Base-by-base conservation (phyloP, 768 basidiomycete species). In the Rossbeevera mucosa region DNA sequence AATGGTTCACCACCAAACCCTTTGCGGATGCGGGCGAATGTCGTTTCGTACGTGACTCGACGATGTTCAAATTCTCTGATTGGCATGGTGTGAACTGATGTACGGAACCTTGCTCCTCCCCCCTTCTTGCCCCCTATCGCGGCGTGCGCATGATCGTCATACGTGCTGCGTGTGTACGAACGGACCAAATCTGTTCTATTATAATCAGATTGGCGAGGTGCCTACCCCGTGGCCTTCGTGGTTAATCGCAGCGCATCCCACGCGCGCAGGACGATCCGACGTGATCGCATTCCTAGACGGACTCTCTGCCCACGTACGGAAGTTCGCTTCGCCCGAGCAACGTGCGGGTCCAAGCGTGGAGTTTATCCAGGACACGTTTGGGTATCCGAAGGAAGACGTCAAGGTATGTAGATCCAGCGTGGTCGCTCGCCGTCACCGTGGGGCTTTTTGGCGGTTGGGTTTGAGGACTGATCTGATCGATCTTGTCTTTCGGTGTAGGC, bases 151-250 rank as follows among this genome's bases (percentile, higher is more conserved):
- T n/a, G 8, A 11, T 6, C 36, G 18, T 8, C 18, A 18, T 38
- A 38, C 36, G 36, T 18, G 36, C n/a, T 42, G 41, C 18, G 22
- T 21, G 8, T 41, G n/a, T 21, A 21, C 21, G 20, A 12, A 41
- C 12, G 40, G 12, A 21, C 12, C 41, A 21, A 6, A 3, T 14
- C 41, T n/a, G 40, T 7, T 18, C n/a, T 41, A 16, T 40, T 11
- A 12, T 24, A 28, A 9, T 4, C 40, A 91, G 88, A 91, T 92
- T 56, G 87, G 88, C 13, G 83, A 86, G 8, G 85, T 91, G 5
- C 85, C 85, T 31, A 97, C 94, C 0, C 95, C 95, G 0, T 99
- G 95, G 95, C 91, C 94, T 13, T 94, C 92, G 0, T 99, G 95
- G 95, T 72, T 91, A 52, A 90, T 98, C 62, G 94, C 91, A 22